Conservation (phyloP, 345 rosid genomes). For the Geranium rotundifolium region DNA sequence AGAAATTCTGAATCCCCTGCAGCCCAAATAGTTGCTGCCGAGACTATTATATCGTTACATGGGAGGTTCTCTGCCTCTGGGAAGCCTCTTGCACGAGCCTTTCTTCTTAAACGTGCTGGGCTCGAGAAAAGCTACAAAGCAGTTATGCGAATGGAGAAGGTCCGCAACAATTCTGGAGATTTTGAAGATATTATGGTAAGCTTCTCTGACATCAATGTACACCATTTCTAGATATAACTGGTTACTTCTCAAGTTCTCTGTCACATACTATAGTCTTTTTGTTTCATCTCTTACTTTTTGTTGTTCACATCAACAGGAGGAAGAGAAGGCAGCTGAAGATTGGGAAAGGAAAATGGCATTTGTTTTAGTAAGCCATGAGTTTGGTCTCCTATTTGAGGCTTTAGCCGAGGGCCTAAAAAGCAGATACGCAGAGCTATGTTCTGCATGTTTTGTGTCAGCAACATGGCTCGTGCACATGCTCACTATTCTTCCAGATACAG, state of each 20-base stretch:
- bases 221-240: not conserved
- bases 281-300: not conserved
- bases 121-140: conserved; percentile 30
- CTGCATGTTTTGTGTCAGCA: conserved; percentile 46
- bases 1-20: conserved; percentile 36
- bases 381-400: conserved; percentile 57
- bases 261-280: not conserved
- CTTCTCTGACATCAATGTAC: too few relatives aligned
- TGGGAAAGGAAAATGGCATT: conserved; percentile 59
- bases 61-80: conserved; percentile 58
- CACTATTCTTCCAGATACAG: conserved; percentile 44
- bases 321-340: conserved; percentile 48
- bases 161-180: conserved; percentile 21
- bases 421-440: conserved; percentile 24
- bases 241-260: not conserved
- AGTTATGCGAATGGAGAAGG: conserved; percentile 32
- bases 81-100: conserved; percentile 35
- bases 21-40: conserved; percentile 48
- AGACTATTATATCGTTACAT: conserved; percentile 37
- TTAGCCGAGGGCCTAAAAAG: conserved; percentile 54
- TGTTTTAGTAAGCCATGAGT: conserved; percentile 50
- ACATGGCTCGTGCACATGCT: conserved; percentile 57
- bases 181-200: conserved; percentile 39
- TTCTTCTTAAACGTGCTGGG: conserved; percentile 53
- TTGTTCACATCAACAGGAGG: conserved; percentile 24